A percentile compares a stretch with the other conserved stretches of the same genome.
These are phyloP conservation scores for Helicocarpus griseus DNA, from an alignment of 2,329 filamentous ascomycete genomes.

Conservation along the genomic window DNA sequence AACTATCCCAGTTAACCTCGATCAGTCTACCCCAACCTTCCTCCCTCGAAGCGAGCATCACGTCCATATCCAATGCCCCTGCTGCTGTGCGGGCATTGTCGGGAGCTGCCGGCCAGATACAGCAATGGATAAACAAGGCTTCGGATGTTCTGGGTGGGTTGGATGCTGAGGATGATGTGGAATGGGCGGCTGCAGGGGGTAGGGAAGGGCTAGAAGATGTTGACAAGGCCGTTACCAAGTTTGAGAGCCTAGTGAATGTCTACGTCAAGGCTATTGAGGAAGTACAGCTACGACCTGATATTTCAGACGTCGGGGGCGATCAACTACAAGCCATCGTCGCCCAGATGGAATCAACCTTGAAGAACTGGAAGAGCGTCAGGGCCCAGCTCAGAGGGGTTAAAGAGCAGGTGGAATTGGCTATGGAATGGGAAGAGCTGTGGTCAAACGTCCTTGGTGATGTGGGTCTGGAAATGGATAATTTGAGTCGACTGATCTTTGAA, in stretches of 20 bases:
- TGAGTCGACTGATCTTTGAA: conserved; percentile 78
- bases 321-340: conserved; percentile 66
- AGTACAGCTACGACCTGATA: conserved; percentile 69
- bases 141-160: conserved; percentile 79
- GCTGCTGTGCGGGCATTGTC: conserved; percentile 75
- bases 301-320: conserved; percentile 57
- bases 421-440: conserved; percentile 99
- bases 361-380: conserved; percentile 77
- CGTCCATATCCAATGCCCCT: conserved; percentile 73
- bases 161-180: conserved; percentile 92
- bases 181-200: conserved; percentile 88
- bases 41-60: conserved; percentile 71
- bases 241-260: conserved; percentile 81
- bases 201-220: conserved; percentile 45
- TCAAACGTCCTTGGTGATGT: conserved; percentile 88
- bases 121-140: conserved; percentile 87
- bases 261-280: conserved; percentile 93
- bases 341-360: conserved; percentile 81
- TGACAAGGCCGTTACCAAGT: conserved; percentile 64
- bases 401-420: conserved; percentile 85
- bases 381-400: conserved; percentile 69
- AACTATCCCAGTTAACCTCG: conserved; percentile 83
- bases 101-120: conserved; percentile 83
- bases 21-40: conserved; percentile 80
- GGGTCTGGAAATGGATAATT: conserved; percentile 72